Evolutionary conservation across 495 filamentous ascomycete genomes (phyloP).

Genomic region (Daldinia grandis): DNA sequence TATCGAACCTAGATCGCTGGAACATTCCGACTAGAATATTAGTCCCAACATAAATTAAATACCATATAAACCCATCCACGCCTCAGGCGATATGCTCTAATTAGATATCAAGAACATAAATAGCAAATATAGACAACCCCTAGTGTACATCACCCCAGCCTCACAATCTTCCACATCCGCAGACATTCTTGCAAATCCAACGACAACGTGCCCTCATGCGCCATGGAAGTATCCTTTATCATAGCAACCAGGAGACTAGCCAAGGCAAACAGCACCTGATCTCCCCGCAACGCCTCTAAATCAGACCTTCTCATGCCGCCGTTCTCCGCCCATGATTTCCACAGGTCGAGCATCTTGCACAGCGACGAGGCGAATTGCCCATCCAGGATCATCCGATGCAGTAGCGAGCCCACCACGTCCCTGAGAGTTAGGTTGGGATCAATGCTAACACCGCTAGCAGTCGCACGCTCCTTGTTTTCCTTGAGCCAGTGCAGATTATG

Average conservation of each 20-base stretch:
- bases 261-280: slow-evolving; percentile 58
- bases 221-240: slow-evolving; percentile 57
- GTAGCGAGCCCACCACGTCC: slow-evolving; percentile 57
- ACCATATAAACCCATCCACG: too few species aligned
- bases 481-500: slow-evolving; percentile 58
- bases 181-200: slow-evolving; percentile 70
- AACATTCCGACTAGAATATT: too few species aligned
- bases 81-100: background rate
- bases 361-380: slow-evolving; percentile 53
- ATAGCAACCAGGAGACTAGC: slow-evolving; percentile 62
- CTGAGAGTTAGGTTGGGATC: slow-evolving; percentile 40
- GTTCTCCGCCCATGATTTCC: slow-evolving; percentile 66
- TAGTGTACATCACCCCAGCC: slow-evolving; percentile 55
- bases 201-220: slow-evolving; percentile 61
- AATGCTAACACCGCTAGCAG: slow-evolving; percentile 3
- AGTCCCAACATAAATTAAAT: too few species aligned
- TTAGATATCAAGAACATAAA: background rate
- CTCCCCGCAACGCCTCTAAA: slow-evolving; percentile 53
- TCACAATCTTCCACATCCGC: slow-evolving; percentile 64
- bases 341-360: slow-evolving; percentile 62
- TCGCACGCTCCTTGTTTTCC: slow-evolving; percentile 31
- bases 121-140: background rate
- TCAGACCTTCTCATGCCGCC: slow-evolving; percentile 66
- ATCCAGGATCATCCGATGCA: slow-evolving; percentile 65
- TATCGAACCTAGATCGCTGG: too few species aligned